These are phyloP conservation scores for Streptanthus diversifolius DNA, from an alignment of 345 rosid species.

Conservation along the genomic window DNA sequence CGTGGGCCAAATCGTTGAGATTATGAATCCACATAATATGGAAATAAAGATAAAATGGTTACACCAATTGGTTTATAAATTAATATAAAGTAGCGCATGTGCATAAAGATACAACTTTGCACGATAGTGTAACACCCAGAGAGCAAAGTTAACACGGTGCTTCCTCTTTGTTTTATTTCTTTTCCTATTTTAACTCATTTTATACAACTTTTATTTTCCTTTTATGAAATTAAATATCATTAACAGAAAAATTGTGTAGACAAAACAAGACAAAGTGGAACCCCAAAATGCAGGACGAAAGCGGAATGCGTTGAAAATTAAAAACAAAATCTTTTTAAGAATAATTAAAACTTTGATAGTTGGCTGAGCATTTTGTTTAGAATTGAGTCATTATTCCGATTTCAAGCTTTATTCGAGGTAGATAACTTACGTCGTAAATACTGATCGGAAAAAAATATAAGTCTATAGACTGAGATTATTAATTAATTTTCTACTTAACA, in stretches of 20 bases:
- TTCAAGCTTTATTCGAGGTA: not conserved
- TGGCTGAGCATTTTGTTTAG: not conserved
- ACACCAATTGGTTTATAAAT: conserved; percentile 5
- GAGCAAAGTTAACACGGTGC: conserved; percentile 28
- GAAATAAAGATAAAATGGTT: conserved; percentile 23
- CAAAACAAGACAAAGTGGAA: conserved; percentile 33
- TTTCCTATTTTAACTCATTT: not conserved
- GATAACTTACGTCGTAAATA: not conserved
- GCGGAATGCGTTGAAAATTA: conserved; percentile 1
- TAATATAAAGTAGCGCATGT: conserved; percentile 36
- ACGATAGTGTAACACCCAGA: conserved; percentile 39
- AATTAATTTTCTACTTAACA: not conserved
- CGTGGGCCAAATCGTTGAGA: conserved; percentile 17
- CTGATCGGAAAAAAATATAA: not conserved
- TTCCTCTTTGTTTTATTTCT: conserved; percentile 18
- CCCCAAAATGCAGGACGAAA: conserved; percentile 36
- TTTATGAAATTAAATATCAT: conserved; percentile 20
- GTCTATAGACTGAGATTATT: not conserved
- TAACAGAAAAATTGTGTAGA: conserved; percentile 14
- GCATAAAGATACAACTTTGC: conserved; percentile 32
- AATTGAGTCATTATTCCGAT: not conserved
- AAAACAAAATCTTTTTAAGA: not conserved
- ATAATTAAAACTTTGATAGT: not conserved
- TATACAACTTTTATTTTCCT: conserved; percentile 12
- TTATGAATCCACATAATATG: conserved; percentile 26